Conservation (phyloP, 495 filamentous ascomycete species). For the Penicillium pancosmium region DNA sequence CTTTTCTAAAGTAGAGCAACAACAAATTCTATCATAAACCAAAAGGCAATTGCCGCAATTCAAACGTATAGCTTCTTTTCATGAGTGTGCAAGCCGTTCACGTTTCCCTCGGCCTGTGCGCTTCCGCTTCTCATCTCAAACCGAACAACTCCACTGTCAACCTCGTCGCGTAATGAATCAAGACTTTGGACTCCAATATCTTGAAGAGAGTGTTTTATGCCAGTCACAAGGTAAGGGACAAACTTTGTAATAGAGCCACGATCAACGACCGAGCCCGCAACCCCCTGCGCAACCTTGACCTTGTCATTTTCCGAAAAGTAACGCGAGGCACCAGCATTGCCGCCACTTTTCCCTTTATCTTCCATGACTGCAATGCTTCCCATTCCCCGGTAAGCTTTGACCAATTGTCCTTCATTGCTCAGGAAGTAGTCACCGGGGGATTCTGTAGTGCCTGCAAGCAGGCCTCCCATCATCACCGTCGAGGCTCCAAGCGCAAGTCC, state of each 20-base stretch:
- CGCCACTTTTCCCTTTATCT: conserved; percentile 83
- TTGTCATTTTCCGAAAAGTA: conserved; percentile 98
- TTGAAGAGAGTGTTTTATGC: conserved; percentile 95
- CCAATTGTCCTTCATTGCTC: conserved; percentile 89
- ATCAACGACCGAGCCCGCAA: conserved; percentile 73
- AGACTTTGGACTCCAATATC: conserved; percentile 87
- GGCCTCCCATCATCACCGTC: conserved; percentile 98
- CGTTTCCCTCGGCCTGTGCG: conserved; percentile 92
- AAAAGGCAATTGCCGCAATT: not conserved
- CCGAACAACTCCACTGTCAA: conserved; percentile 74
- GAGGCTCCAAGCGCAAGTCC: conserved; percentile 91
- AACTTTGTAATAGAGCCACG: conserved; percentile 88
- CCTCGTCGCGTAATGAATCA: conserved; percentile 71
- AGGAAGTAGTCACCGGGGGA: conserved; percentile 97
- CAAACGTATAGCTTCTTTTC: conserved; percentile 94
- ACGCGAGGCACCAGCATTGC: conserved; percentile 91
- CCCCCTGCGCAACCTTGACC: conserved; percentile 94
- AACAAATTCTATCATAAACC: not conserved
- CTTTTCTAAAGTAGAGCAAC: too few species aligned
- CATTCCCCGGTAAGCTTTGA: conserved; percentile 99
- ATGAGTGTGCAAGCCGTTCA: conserved; percentile 94
- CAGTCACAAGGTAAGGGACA: conserved; percentile 90
- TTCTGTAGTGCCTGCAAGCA: conserved; percentile 95
- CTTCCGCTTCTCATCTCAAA: conserved; percentile 94
- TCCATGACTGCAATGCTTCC: conserved; percentile 99